Evolutionary conservation across 805 yeast species (phyloP), one percentile per base, ranked within the genome.

Genomic region (Pichia membranifaciens): DNA sequence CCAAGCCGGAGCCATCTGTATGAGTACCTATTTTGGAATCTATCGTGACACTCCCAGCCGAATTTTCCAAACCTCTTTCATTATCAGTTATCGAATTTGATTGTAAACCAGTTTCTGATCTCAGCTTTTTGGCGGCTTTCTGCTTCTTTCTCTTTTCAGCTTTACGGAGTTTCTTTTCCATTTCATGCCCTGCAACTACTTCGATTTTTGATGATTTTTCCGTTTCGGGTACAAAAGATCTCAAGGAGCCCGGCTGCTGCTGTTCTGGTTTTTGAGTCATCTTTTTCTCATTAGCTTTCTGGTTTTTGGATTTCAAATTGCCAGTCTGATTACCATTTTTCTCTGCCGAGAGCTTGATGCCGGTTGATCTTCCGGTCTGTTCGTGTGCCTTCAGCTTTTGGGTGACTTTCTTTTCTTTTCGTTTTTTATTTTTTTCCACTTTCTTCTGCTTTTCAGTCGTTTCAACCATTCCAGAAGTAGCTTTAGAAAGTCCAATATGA

Each of bases 111-210:
- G 29, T 12, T 37, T 36, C 35, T 18, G 21, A 9, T 10, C 25
- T 44, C 16, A 17, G 22, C 1, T 12, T 44, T n/a, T 33, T 38
- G 4, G 17, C 34, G 4, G 17, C 25, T n/a, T 23, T 32, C 20
- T 32, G 43, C 23, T n/a, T 32, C 38, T 33, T 44, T 32, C 20
- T 31, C 28, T 25, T 28, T 23, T 33, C 38, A 5, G 43, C 39
- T 16, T 38, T 34, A 12, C 4, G 41, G 23, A 20, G 38, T 20
- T 21, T 31, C 17, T 33, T 35, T 33, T 43, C 20, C 21, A 4
- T 22, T 32, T 41, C 10, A 10, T 8, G 29, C 10, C 10, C 29
- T 25, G 29, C 13, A 13, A 31, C 34, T 2, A 13, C n/a, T 31
- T 31, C 34, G 13, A 2, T 13, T 31, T 31, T n/a, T 31, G 37